Conservation (phyloP, 305 asterid species). For the Galium porrigens region DNA sequence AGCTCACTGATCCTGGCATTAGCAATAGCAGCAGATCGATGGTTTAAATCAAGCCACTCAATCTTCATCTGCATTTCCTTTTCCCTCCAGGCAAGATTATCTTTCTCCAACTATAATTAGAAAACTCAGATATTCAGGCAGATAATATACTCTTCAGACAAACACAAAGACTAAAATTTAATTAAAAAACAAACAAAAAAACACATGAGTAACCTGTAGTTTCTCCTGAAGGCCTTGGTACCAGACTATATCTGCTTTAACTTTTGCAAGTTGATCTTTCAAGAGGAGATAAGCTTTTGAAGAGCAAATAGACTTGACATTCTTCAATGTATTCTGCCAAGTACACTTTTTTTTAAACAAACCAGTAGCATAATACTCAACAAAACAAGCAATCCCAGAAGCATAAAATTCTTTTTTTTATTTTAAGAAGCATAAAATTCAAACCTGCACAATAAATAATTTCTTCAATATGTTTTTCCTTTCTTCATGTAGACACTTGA, state of each 20-base stretch:
- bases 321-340: constrained; percentile 68
- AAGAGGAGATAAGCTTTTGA: constrained; percentile 56
- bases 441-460: constrained; percentile 68
- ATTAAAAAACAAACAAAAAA: background rate
- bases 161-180: background rate
- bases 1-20: constrained; percentile 62
- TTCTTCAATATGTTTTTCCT: constrained; percentile 57
- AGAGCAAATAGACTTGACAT: constrained; percentile 49
- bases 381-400: background rate
- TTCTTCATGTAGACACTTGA: constrained; percentile 68
- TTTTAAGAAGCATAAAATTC: background rate
- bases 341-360: constrained; percentile 9
- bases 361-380: constrained; percentile 14
- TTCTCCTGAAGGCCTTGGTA: constrained; percentile 70
- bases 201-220: constrained; percentile 62
- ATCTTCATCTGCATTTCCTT: constrained; percentile 60
- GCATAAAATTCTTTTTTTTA: background rate
- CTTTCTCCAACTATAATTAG: constrained; percentile 61
- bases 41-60: constrained; percentile 62
- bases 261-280: constrained; percentile 65
- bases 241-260: constrained; percentile 50
- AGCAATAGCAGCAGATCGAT: constrained; percentile 54
- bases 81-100: constrained; percentile 72
- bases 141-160: constrained; percentile 6
- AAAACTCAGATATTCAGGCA: constrained; percentile 17